Evolutionary conservation across 768 basidiomycete species (phyloP).

Genomic region (Lactarius trivialis): DNA sequence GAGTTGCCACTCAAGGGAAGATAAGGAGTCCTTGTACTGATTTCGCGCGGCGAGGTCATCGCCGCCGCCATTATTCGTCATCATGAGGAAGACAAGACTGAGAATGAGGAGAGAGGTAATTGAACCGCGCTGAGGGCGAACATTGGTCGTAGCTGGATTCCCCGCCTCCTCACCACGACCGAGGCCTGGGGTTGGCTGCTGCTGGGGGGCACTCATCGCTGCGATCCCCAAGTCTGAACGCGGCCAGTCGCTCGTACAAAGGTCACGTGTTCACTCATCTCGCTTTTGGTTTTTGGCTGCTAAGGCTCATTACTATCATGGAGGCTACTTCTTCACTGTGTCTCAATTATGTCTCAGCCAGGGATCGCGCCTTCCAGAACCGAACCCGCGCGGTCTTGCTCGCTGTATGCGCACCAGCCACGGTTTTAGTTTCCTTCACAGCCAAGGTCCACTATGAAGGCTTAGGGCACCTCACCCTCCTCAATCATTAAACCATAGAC

Average conservation of each 20-base stretch:
- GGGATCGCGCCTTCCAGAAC: no score
- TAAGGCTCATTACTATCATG: no score
- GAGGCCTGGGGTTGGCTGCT: not conserved
- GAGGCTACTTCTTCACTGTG: no score
- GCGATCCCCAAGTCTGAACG: not conserved
- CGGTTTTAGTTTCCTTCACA: no score
- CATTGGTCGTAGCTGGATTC: not conserved
- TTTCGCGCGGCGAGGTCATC: conserved; percentile 60
- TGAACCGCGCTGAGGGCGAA: conserved; percentile 46
- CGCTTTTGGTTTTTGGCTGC: no score
- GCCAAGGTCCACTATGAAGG: no score
- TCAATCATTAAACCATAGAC: no score
- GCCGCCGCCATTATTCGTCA: conserved; percentile 59
- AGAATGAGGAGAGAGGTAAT: conserved; percentile 71
- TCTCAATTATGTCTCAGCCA: no score
- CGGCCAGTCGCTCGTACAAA: no score
- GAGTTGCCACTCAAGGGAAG: conserved; percentile 49
- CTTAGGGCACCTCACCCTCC: no score
- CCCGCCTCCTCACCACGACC: conserved; percentile 7
- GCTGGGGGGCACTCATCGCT: conserved; percentile 6
- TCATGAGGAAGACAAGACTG: conserved; percentile 68
- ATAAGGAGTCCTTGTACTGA: conserved; percentile 61
- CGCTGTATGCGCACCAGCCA: no score
- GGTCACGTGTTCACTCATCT: not conserved
- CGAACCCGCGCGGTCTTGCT: no score